These are phyloP conservation scores for Sinapis alba DNA, from an alignment of 441 rosid genomes.

Conservation along the genomic window DNA sequence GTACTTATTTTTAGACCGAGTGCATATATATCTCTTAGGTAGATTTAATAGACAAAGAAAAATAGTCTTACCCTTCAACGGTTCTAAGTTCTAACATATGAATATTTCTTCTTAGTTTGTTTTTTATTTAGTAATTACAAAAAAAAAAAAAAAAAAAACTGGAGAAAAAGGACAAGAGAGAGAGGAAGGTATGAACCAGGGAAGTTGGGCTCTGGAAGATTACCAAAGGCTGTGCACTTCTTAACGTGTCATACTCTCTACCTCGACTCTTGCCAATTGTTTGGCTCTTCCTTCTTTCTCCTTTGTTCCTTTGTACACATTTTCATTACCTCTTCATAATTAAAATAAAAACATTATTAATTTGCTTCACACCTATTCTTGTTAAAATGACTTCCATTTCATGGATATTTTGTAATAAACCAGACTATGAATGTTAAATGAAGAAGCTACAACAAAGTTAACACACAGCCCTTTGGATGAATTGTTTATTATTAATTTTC, in stretches of 20 bases:
- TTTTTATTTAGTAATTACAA: neutral
- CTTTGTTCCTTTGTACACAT: neutral
- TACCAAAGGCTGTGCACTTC: conserved; percentile 32
- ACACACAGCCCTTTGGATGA: neutral
- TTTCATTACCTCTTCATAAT: neutral
- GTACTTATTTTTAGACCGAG: conserved; percentile 21
- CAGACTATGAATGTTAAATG: neutral
- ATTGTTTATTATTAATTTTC: neutral
- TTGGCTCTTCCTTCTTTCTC: neutral
- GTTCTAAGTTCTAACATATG: neutral
- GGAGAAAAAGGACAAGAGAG: conserved; percentile 23
- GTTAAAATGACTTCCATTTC: neutral
- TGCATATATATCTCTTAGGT: conserved; percentile 6
- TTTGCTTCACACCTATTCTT: neutral
- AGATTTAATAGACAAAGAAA: neutral
- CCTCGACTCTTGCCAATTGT: conserved; percentile 25
- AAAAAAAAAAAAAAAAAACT: neutral
- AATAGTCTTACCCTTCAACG: neutral
- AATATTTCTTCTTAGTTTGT: too few species aligned
- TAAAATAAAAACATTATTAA: neutral
- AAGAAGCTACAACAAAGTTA: neutral
- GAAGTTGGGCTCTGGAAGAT: conserved; percentile 37
- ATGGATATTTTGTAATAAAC: neutral
- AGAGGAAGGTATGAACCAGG: conserved; percentile 38
- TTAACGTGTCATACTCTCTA: conserved; percentile 28